Conservation (phyloP, 768 basidiomycete genomes). For the Boletus subcaerulescens region DNA sequence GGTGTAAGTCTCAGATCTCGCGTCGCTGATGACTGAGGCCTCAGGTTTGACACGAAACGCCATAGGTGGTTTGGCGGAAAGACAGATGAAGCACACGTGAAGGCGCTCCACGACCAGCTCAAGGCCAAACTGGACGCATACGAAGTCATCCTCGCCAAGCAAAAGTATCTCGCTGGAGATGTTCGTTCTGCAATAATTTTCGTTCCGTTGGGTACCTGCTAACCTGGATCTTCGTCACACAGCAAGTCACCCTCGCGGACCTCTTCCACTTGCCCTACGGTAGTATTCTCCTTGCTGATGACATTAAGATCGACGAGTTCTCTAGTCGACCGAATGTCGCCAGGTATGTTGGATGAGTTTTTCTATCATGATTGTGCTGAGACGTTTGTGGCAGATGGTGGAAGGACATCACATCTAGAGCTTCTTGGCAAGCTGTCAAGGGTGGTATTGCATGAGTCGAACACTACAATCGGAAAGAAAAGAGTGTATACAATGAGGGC, state of each 20-base stretch:
- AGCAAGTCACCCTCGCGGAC: conserved; percentile 22
- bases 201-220: not conserved
- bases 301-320: conserved; percentile 12
- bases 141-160: conserved; percentile 33
- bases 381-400: conserved; percentile 41
- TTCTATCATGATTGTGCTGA: not conserved
- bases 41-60: not conserved
- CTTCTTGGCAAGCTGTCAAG: conserved; percentile 45
- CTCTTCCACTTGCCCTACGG: conserved; percentile 22
- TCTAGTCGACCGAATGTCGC: conserved; percentile 17
- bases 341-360: conserved; percentile 5
- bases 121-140: conserved; percentile 32
- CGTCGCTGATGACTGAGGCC: not conserved
- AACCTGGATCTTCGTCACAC: not conserved
- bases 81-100: conserved; percentile 33
- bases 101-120: conserved; percentile 28
- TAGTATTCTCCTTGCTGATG: not conserved
- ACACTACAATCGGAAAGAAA: too few relatives aligned
- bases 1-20: conserved; percentile 30
- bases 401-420: conserved; percentile 42
- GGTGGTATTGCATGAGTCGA: conserved; percentile 21
- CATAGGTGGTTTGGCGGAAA: conserved; percentile 18
- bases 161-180: conserved; percentile 37
- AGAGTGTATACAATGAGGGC: too few relatives aligned
- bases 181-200: conserved; percentile 8